A percentile compares a stretch with the other conserved stretches of the same genome.
Conservation (phyloP, 495 filamentous ascomycete genomes). For the Aspergillus asperescens region DNA sequence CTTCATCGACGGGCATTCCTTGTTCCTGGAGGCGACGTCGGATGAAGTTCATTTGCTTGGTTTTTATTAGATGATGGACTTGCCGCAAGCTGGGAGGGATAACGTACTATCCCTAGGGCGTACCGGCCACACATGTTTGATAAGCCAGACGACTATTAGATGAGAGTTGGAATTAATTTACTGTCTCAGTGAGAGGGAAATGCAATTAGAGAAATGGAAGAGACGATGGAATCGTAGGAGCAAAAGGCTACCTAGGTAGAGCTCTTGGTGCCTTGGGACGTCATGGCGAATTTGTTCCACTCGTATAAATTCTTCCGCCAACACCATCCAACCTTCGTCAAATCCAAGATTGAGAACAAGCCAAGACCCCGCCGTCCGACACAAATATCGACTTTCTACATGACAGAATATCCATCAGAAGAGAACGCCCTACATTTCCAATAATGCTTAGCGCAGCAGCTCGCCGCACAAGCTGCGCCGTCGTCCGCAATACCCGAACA, state of each 20-base stretch:
- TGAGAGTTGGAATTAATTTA: too few relatives aligned
- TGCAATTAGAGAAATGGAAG: too few relatives aligned
- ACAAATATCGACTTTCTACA: not conserved
- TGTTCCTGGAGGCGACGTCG: conserved; percentile 64
- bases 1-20: conserved; percentile 72
- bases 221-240: too few relatives aligned
- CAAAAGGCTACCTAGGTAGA: too few relatives aligned
- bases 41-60: conserved; percentile 58
- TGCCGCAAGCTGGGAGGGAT: conserved; percentile 5
- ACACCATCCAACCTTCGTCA: not conserved
- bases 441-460: conserved; percentile 34
- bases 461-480: conserved; percentile 30
- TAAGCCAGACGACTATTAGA: too few relatives aligned
- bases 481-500: conserved; percentile 7
- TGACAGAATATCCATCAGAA: not conserved
- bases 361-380: not conserved
- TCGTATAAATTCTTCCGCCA: conserved; percentile 6
- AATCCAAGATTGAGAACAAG: not conserved
- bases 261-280: not conserved
- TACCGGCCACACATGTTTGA: conserved; percentile 78
- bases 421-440: not conserved
- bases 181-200: too few relatives aligned
- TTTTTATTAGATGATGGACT: not conserved
- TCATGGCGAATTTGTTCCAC: conserved; percentile 6
- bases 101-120: conserved; percentile 70